Evolutionary conservation across 1,284 basidiomycete species (phyloP), one percentile per base, ranked within the genome.

Genomic region (Golubevia pallescens): DNA sequence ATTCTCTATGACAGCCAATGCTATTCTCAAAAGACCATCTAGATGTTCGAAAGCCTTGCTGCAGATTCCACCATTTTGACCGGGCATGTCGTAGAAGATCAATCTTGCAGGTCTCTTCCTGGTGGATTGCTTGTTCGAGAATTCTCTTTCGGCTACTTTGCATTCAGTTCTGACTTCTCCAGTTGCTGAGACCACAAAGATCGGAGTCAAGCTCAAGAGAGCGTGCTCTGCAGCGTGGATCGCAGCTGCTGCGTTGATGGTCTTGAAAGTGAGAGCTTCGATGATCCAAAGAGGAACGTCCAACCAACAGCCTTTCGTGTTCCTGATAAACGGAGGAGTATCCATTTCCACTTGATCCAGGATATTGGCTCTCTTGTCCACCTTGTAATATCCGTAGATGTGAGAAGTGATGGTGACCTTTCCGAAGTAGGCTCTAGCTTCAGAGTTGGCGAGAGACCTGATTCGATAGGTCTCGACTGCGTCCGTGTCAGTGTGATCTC

Each of bases 181-280:
- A 5, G 85, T 82, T 3, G 88, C 86, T 2, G 89, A 88, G 73
- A 94, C 87, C 4, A 90, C 88, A 74, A 94, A 94, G 58, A 90
- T 89, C 67, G 87, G 87, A 7, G 87, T 87, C 32, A 88, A 75
- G 58, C 93, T 93, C 67, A 95, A 86, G 71, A 95, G 88, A 0
- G 93, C 93, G 80, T 96, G 94, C 70, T 92, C 89, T 1, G 93
- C 93, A 1, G 92, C 90, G 78, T 95, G 94, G 60, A 95, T 93
- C 0, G 92, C 92, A 66, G 91, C 93, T 0, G 92, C 90, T 0
- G 89, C 88, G 65, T 89, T 90, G 65, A 93, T 89, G 4, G 87
- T 87, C 70, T 91, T 90, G 20, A 84, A 77, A 3, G 87, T 87
- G 79, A 96, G 71, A 52, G 82, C 81, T 16, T 89, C 59, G 90